A percentile compares a stretch with the other conserved stretches of the same genome.
Conservation (phyloP, 257 asterid genomes). For the Ajuga chamaepitys region DNA sequence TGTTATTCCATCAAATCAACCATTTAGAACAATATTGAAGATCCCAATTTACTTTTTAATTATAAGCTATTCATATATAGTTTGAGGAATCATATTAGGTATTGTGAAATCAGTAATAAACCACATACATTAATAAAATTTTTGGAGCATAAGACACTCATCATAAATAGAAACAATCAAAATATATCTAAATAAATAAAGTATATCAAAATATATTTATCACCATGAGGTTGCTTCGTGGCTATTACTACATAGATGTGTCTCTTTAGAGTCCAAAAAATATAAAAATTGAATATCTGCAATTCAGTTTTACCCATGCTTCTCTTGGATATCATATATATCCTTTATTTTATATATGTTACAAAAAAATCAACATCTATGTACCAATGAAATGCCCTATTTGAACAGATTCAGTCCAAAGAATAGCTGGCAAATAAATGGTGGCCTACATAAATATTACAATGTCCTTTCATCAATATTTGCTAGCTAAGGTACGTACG, state of each 20-base stretch:
- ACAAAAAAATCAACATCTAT: slow-evolving; percentile 3
- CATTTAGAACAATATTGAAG: too few relatives aligned
- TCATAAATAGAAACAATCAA: too few relatives aligned
- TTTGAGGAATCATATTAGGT: too few relatives aligned
- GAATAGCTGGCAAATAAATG: slow-evolving; percentile 22
- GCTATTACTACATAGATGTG: slow-evolving; percentile 19
- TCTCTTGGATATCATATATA: not conserved
- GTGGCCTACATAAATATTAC: slow-evolving; percentile 13
- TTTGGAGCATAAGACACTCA: too few relatives aligned
- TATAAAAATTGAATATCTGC: slow-evolving; percentile 15
- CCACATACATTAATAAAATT: too few relatives aligned
- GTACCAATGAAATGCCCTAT: not conserved
- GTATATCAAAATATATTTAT: too few relatives aligned
- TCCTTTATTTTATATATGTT: too few relatives aligned
- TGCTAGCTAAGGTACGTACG: slow-evolving; percentile 37
- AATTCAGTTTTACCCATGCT: not conserved
- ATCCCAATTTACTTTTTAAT: too few relatives aligned
- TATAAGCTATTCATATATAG: too few relatives aligned
- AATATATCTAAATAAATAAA: too few relatives aligned
- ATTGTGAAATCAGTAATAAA: too few relatives aligned
- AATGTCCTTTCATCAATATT: not conserved
- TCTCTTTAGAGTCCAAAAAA: slow-evolving; percentile 6
- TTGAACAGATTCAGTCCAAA: slow-evolving; percentile 12
- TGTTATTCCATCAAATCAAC: too few relatives aligned
- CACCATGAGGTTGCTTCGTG: slow-evolving; percentile 13